Conservation (phyloP, 208 protist species). For the Trypanosoma grayi region DNA sequence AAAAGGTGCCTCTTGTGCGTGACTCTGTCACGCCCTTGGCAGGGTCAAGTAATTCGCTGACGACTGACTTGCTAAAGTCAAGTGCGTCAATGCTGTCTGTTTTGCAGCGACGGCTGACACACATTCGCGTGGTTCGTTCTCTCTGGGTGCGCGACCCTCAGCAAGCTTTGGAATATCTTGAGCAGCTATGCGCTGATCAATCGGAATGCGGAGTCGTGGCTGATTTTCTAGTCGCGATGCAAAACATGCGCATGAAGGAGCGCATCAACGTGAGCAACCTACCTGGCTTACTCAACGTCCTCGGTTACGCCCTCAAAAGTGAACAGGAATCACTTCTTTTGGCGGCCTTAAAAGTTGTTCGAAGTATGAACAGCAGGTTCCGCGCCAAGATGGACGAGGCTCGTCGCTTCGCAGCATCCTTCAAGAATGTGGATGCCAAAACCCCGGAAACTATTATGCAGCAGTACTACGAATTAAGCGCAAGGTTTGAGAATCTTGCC, state of each 20-base stretch:
- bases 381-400: constrained; percentile 35
- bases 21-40: background rate
- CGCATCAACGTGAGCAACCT: constrained; percentile 50
- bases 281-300: constrained; percentile 51
- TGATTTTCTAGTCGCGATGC: constrained; percentile 73
- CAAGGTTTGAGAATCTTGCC: constrained; percentile 37
- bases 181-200: constrained; percentile 36
- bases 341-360: constrained; percentile 45
- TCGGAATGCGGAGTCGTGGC: constrained; percentile 55
- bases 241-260: constrained; percentile 74
- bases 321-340: constrained; percentile 50
- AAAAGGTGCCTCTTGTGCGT: background rate
- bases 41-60: background rate
- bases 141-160: constrained; percentile 56
- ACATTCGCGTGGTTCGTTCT: constrained; percentile 43
- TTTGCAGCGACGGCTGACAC: constrained; percentile 47
- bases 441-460: constrained; percentile 14
- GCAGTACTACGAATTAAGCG: constrained; percentile 30
- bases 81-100: constrained; percentile 28
- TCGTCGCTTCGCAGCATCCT: constrained; percentile 15
- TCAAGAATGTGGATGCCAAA: constrained; percentile 4
- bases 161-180: constrained; percentile 52
- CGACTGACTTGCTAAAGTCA: constrained; percentile 33
- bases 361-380: constrained; percentile 62
- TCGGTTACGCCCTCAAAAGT: constrained; percentile 41